Evolutionary conservation across 441 rosid genomes (phyloP).

Genomic region (Gossypium schwendimanii): DNA sequence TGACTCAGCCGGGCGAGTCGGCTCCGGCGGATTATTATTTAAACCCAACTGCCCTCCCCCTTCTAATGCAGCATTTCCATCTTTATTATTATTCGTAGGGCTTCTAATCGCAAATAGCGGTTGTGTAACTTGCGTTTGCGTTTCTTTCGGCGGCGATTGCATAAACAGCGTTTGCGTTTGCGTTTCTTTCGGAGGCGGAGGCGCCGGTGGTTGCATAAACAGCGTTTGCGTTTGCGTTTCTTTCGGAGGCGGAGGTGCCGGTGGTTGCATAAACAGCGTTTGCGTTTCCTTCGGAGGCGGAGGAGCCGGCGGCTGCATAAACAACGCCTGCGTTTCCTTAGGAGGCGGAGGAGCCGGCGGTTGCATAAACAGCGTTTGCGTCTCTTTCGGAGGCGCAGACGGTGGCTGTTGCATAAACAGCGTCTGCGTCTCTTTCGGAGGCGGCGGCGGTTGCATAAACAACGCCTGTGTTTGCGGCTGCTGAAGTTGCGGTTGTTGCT

Average conservation of each 20-base stretch:
- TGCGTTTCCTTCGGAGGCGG: background rate
- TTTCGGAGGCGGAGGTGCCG: slow-evolving; percentile 8
- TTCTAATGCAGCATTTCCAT: slow-evolving; percentile 3
- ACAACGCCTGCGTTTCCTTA: background rate
- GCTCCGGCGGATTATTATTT: slow-evolving; percentile 21
- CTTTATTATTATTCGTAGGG: slow-evolving; percentile 12
- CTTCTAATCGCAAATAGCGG: slow-evolving; percentile 15
- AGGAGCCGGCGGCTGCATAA: background rate
- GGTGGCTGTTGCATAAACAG: slow-evolving; percentile 13
- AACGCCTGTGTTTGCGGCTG: background rate
- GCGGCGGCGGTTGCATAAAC: slow-evolving; percentile 5
- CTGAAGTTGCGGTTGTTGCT: slow-evolving; percentile 1
- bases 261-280: background rate
- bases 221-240: slow-evolving; percentile 1
- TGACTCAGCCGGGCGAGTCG: slow-evolving; percentile 26
- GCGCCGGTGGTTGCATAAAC: slow-evolving; percentile 11
- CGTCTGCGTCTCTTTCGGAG: background rate
- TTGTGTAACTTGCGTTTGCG: background rate
- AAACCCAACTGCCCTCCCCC: slow-evolving; percentile 24
- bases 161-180: background rate
- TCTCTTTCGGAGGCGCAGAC: background rate
- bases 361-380: background rate
- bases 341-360: background rate
- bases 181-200: background rate
- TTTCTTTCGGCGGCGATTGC: slow-evolving; percentile 17